Evolutionary conservation across 179 eudicot genomes (phyloP), one percentile per base, ranked within the genome.

Genomic region (Nepenthes alata): DNA sequence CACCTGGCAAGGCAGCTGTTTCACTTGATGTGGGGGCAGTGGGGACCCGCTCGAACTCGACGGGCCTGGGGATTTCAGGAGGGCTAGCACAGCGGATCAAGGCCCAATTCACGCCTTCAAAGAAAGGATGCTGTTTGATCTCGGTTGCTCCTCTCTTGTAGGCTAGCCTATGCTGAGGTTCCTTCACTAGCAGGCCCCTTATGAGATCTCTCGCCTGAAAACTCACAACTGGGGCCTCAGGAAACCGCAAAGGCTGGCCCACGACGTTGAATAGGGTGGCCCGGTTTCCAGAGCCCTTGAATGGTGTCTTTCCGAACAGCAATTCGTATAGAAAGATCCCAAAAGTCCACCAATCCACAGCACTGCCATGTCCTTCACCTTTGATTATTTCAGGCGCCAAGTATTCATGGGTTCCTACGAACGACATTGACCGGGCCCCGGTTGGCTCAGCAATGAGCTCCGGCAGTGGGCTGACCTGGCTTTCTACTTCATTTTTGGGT

Each of bases 311-410:
- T 2, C 67, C 67, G 13, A 53, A 54, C 9, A 63, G 8, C 39
- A 63, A 51, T 59, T 63, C 67, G 14, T 63, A 63, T 4, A 63
- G 59, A 7, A 63, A 63, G 35, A 63, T 53, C 4, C 67, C 67
- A 16, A 63, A 53, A 35, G 67, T 63, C 67, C 67, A 63, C 67
- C 67, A 63, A 54, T 63, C 67, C 13, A 63, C 67, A 37, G 67
- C 67, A 54, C 67, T 63, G 11, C 67, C 67, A 34, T 63, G 67
- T 6, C 67, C 67, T 12, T 63, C 67, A 12, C 67, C 67, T 39
- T 39, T 53, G 11, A 63, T 63, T 51, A 63, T 63, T 54, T 63
- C 67, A 9, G 67, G 67, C 10, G 67, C 67, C 11, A 63, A 44
- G 67, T 63, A 63, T 25, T 63, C 67, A 41, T 63, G 59, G 48